These are phyloP conservation scores for Monosporascus sp. DNA, from an alignment of 2,329 filamentous ascomycete species.

Conservation along the genomic window DNA sequence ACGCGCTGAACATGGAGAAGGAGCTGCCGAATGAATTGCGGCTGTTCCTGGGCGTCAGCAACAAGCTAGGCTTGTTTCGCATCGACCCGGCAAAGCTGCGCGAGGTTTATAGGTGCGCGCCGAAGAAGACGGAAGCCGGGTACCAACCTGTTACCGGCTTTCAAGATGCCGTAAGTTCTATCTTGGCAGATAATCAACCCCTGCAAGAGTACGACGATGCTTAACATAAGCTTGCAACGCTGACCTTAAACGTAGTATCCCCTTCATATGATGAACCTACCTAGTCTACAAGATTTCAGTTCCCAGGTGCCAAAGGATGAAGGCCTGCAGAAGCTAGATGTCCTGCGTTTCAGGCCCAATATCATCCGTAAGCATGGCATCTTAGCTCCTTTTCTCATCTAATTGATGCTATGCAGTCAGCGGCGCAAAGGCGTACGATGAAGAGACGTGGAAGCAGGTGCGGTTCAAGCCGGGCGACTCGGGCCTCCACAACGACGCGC, in stretches of 20 bases:
- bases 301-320: slow-evolving; percentile 48
- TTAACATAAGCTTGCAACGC: slow-evolving; percentile 3
- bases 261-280: slow-evolving; percentile 61
- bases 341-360: slow-evolving; percentile 64
- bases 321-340: slow-evolving; percentile 47
- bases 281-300: slow-evolving; percentile 58
- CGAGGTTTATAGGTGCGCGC: slow-evolving; percentile 56
- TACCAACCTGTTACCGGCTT: slow-evolving; percentile 64
- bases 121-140: slow-evolving; percentile 50
- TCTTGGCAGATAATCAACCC: not conserved
- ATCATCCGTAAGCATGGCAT: slow-evolving; percentile 50
- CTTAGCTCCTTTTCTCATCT: not conserved
- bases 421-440: slow-evolving; percentile 58
- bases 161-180: slow-evolving; percentile 59
- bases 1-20: slow-evolving; percentile 50
- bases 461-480: slow-evolving; percentile 43
- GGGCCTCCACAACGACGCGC: slow-evolving; percentile 38
- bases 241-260: slow-evolving; percentile 49
- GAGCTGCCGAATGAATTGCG: slow-evolving; percentile 59
- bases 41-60: slow-evolving; percentile 61
- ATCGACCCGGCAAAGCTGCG: slow-evolving; percentile 54
- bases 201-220: not conserved
- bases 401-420: slow-evolving; percentile 40
- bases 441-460: slow-evolving; percentile 65
- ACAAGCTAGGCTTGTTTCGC: slow-evolving; percentile 63